Evolutionary conservation across 352 stramenopile genomes (phyloP), one percentile per base, ranked within the genome.

Genomic region (Thraustochytrium striatum): DNA sequence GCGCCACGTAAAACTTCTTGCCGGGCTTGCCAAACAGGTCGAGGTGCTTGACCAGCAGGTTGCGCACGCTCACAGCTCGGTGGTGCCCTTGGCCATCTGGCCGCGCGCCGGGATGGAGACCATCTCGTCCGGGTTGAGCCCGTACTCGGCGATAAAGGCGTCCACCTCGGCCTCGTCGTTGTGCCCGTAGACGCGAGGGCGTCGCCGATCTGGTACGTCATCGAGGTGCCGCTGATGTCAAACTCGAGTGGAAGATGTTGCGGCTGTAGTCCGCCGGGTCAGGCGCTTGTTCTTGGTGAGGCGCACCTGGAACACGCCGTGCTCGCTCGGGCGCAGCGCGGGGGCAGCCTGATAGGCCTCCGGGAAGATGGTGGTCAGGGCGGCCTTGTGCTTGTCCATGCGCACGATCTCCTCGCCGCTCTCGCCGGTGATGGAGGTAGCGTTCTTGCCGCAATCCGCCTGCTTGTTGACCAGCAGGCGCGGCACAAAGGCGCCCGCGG

Each of bases 161-260:
- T 91, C 75, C 53, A 94, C 89, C 1, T 88, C 85, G 78, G 88
- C 87, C 65, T 89, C 83, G 80, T 91, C 84, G 84, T 94, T 94
- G 82, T 93, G 88, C 3, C 86, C 87, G 81, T 92, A 94, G 61
- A 94, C 87, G 13, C 89, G 16, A 94, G 83, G 47, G 89, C 89
- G 52, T 93, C 89, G 68, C 89, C 89, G 69, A 92, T 92, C 57
- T 86, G 85, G 87, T 94, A 94, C 86, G 88, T 87, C 82, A 94
- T 90, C 39, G 82, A 83, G 25, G 87, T 91, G 83, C 89, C 88
- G 28, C 80, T 89, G 61, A 90, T 92, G 84, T 93, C 89, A 85
- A 94, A 91, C 72, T 92, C 88, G 57, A 93, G 82, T 93, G 89
- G 84, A 92, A 92, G 41, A 94, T 89, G 81, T 94, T 92, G 43